Evolutionary conservation across 331 rosid genomes (phyloP), one percentile per base, ranked within the genome.

Genomic region (Stylosanthes scabra): DNA sequence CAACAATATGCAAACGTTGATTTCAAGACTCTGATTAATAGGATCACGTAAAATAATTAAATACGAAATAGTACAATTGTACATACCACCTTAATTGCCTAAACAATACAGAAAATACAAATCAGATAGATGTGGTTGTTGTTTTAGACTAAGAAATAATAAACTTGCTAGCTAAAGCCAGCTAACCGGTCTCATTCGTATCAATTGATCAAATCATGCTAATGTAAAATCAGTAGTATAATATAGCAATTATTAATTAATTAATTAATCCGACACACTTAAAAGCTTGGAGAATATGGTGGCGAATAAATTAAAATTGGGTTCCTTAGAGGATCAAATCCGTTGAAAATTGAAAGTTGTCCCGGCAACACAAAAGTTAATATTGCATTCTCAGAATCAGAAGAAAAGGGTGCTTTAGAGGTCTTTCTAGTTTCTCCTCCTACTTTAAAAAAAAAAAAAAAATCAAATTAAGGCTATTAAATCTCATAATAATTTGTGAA

Each of bases 401-500:
- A 74, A 41, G 63, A 47, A 50, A 74, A 44, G 25, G 58, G 34
- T 31, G 52, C 72, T 69, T 63, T 73, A 56, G 72, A 59, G 61
- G 51, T n/a, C 46, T 40, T 64, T 51, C 14, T 5, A 9, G 45
- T 8, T 9, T 29, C 45, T 52, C 60, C 49, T 62, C 71, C 25
- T 20, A 20, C 25, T 20, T n/a, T n/a, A n/a, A n/a, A n/a, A n/a
- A n/a, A n/a, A n/a, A n/a, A n/a, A n/a, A n/a, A n/a, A n/a, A n/a
- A n/a, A n/a, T n/a, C n/a, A n/a, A n/a, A n/a, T n/a, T n/a, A n/a
- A n/a, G n/a, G n/a, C n/a, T n/a, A n/a, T n/a, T n/a, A n/a, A n/a
- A n/a, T n/a, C n/a, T n/a, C n/a, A n/a, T 20, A 20, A 20, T 20
- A 20, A 20, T 20, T 20, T 20, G 25, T 11, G 31, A 56, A 58